Base-by-base conservation (phyloP, 2,329 filamentous ascomycete species). In the Aspergillus sp. region DNA sequence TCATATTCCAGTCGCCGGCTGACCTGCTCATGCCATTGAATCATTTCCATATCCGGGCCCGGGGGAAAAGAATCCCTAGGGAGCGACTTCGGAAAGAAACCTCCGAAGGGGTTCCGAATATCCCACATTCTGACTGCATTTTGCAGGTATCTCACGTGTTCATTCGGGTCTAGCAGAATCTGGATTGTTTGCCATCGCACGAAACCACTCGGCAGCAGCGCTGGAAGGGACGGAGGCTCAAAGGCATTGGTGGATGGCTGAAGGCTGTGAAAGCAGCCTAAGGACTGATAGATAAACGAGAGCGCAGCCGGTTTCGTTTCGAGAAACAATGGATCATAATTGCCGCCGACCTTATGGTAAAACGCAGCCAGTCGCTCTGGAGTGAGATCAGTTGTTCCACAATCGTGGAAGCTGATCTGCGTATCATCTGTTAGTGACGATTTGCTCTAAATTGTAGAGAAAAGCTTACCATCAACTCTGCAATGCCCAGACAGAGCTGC, bases 101-200 rank as follows among this genome's bases (percentile, higher is more conserved):
- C 64, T 2, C 78, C 78, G 9, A 74, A 89, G 0, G 86, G 86
- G 59, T 94, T 82, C 50, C 79, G 80, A 49, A 97, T 77, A 32
- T 82, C 77, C 79, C 90, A 96, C 53, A 86, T 76, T 51, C 79
- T 78, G 3, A 95, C 86, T 0, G 90, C 88, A 60, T 81, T 84
- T 60, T 93, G 88, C 20, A 98, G 68, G 59, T 90, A 91, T 0
- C 82, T 82, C 1, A 90, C 86, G 70, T 97, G 90, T 59, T 94
- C 88, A 57, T 93, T 85, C 0, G 93, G 93, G 1, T 84, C 87
- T 1, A 97, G 79, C 32, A 97, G 74, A 19, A 95, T 79, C 70
- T 97, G 89, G 47, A 97, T 86, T 0, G 88, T 89, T 72, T 95
- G 86, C 91, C 91, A 98, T 65, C 88, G 84, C 39, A 91, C 87